Percentiles rank a stretch among this genome's conserved stretches.
These are phyloP conservation scores for Immersiella caudata DNA, from an alignment of 495 filamentous ascomycete species.

Conservation along the genomic window DNA sequence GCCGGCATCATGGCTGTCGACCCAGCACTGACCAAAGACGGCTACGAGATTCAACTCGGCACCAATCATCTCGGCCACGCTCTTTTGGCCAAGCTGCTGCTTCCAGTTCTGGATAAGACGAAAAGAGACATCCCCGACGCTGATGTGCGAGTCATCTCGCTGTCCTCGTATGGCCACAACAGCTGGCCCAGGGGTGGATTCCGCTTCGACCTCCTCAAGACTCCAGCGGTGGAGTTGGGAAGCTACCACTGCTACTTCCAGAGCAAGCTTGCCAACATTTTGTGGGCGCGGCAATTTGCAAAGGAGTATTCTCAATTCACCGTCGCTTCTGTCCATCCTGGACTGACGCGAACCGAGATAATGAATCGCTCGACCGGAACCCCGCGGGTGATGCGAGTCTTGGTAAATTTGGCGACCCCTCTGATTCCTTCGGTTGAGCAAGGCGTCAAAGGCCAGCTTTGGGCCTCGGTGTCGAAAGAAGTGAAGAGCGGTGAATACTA, in stretches of 20 bases:
- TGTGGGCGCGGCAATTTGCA: constrained; percentile 63
- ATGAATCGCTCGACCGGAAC: constrained; percentile 31
- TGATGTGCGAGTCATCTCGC: constrained; percentile 50
- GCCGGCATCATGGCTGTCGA: constrained; percentile 68
- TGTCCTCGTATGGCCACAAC: constrained; percentile 43
- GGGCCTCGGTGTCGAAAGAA: constrained; percentile 53
- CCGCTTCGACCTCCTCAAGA: constrained; percentile 44
- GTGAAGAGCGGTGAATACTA: constrained; percentile 47
- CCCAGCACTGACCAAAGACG: constrained; percentile 57
- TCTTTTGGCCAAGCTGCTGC: constrained; percentile 63
- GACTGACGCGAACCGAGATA: constrained; percentile 58
- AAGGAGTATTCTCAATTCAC: constrained; percentile 57
- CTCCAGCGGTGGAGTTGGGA: constrained; percentile 1
- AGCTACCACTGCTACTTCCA: constrained; percentile 57
- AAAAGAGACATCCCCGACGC: constrained; percentile 28
- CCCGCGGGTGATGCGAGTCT: not conserved
- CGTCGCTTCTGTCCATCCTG: constrained; percentile 64
- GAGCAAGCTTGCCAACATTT: constrained; percentile 72
- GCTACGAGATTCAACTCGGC: constrained; percentile 70
- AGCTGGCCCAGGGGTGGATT: constrained; percentile 43
- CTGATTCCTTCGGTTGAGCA: constrained; percentile 31
- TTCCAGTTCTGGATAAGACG: constrained; percentile 60
- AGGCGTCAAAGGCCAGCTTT: constrained; percentile 63
- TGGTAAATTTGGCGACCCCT: not conserved
- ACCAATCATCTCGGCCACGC: constrained; percentile 72